A percentile compares a stretch with the other conserved stretches of the same genome.
Conservation (phyloP, 441 rosid species). For the Geranium incanum region DNA sequence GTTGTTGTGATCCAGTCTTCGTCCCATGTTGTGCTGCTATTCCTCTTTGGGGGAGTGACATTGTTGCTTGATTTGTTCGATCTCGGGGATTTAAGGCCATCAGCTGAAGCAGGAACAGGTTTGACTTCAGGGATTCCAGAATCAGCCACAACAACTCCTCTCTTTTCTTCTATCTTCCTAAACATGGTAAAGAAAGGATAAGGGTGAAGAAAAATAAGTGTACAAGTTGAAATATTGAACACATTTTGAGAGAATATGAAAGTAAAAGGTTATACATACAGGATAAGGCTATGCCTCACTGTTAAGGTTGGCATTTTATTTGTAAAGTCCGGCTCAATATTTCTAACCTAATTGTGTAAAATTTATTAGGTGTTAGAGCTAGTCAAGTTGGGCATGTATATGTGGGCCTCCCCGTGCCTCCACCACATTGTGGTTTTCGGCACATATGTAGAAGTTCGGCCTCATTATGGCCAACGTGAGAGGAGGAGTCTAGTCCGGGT, state of each 20-base stretch:
- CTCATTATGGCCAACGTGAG: too few species aligned
- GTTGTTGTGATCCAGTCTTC: neutral
- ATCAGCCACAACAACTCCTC: conserved; percentile 71
- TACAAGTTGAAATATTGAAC: too few species aligned
- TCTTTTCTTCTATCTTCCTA: conserved; percentile 85
- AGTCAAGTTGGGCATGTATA: too few species aligned
- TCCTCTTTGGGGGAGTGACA: conserved; percentile 45
- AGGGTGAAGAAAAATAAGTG: neutral
- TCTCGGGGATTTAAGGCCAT: conserved; percentile 44
- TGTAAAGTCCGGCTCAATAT: neutral
- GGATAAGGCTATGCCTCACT: too few species aligned
- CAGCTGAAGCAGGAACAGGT: conserved; percentile 26
- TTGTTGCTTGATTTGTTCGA: conserved; percentile 34
- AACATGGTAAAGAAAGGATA: conserved; percentile 12
- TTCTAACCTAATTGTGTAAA: too few species aligned
- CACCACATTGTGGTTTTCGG: too few species aligned
- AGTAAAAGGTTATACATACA: too few species aligned
- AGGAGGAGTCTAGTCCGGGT: too few species aligned
- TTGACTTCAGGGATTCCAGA: conserved; percentile 55
- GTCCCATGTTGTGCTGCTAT: conserved; percentile 22
- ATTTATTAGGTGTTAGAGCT: too few species aligned
- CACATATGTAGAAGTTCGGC: too few species aligned
- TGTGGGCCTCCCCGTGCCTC: too few species aligned
- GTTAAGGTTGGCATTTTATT: neutral
- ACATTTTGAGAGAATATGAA: too few species aligned